These are phyloP conservation scores for Fusarium mangiferae DNA, from an alignment of 2,329 filamentous ascomycete genomes.

Conservation along the genomic window DNA sequence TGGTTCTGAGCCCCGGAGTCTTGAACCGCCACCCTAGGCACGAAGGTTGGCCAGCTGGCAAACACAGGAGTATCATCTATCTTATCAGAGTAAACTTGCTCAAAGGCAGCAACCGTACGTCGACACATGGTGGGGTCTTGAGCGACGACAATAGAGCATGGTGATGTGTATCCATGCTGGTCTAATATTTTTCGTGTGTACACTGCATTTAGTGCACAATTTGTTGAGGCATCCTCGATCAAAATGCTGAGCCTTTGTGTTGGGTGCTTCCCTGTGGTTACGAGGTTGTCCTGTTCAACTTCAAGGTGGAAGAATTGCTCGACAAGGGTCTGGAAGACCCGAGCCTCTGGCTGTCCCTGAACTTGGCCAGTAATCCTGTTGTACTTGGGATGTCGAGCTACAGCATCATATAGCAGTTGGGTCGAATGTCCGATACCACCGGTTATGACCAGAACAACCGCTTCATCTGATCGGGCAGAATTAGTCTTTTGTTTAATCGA, in stretches of 20 bases:
- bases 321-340: slow-evolving; percentile 25
- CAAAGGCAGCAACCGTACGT: slow-evolving; percentile 32
- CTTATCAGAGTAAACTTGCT: slow-evolving; percentile 21
- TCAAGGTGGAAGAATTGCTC: slow-evolving; percentile 25
- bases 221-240: slow-evolving; percentile 36
- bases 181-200: slow-evolving; percentile 33
- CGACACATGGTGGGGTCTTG: slow-evolving; percentile 39
- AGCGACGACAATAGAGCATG: slow-evolving; percentile 31
- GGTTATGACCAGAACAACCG: slow-evolving; percentile 25
- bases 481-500: neutral
- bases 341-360: slow-evolving; percentile 23
- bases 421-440: slow-evolving; percentile 40
- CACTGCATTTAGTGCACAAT: slow-evolving; percentile 35
- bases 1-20: neutral
- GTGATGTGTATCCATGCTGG: slow-evolving; percentile 21
- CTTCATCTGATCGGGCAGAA: neutral
- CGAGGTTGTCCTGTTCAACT: neutral
- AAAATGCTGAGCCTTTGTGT: slow-evolving; percentile 15
- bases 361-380: slow-evolving; percentile 7
- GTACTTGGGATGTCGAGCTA: slow-evolving; percentile 28
- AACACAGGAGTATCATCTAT: neutral
- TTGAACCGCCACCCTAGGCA: slow-evolving; percentile 9
- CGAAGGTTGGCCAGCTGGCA: slow-evolving; percentile 34
- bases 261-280: neutral
- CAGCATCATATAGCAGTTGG: slow-evolving; percentile 29